These are phyloP conservation scores for Medicago arabica DNA, from an alignment of 306 rosid genomes.

Conservation along the genomic window DNA sequence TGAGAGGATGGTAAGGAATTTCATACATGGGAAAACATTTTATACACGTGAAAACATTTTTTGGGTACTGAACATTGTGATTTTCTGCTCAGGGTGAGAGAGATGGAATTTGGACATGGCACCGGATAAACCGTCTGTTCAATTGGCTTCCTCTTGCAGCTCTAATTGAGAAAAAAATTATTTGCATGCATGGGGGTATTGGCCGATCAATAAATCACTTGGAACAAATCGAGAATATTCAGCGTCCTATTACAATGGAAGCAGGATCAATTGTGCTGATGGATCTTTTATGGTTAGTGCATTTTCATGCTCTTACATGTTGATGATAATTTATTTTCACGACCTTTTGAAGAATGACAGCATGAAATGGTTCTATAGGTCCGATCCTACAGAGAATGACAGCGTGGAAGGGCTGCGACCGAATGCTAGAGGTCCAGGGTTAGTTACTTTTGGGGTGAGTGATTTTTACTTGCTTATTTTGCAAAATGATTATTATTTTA, in stretches of 20 bases:
- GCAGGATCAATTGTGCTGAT: slow-evolving; percentile 97
- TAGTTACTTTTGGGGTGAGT: slow-evolving; percentile 99
- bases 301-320: slow-evolving; percentile 36
- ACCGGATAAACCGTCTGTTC: slow-evolving; percentile 89
- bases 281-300: slow-evolving; percentile 93
- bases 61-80: slow-evolving; percentile 41
- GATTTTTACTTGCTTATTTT: slow-evolving; percentile 36
- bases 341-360: slow-evolving; percentile 39
- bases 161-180: slow-evolving; percentile 90
- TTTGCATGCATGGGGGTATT: slow-evolving; percentile 99
- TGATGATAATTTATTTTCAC: slow-evolving; percentile 12
- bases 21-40: slow-evolving; percentile 14
- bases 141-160: slow-evolving; percentile 99
- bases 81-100: slow-evolving; percentile 83
- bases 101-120: slow-evolving; percentile 99
- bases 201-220: slow-evolving; percentile 96
- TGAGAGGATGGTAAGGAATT: slow-evolving; percentile 81
- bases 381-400: slow-evolving; percentile 97
- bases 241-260: slow-evolving; percentile 97
- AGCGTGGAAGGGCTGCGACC: slow-evolving; percentile 98
- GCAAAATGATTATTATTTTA: slow-evolving; percentile 14
- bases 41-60: neutral
- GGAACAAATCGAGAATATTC: slow-evolving; percentile 91
- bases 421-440: slow-evolving; percentile 98
- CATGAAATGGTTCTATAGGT: slow-evolving; percentile 65